A percentile compares a stretch with the other conserved stretches of the same genome.
Conservation (phyloP, 2,329 filamentous ascomycete species). For the Ascochyta fabae region DNA sequence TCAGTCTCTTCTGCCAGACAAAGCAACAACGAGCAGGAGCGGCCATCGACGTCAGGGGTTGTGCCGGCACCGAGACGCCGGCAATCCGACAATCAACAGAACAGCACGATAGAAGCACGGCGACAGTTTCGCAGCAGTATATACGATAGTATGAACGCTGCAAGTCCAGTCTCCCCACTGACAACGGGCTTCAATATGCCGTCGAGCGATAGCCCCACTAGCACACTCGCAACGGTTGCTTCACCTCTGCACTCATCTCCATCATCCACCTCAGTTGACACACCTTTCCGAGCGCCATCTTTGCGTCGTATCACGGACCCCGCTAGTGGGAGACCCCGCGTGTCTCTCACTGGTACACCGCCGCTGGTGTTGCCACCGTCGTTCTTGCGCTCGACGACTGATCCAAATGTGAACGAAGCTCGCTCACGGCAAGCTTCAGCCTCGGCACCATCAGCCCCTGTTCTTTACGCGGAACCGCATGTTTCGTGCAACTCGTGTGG, state of each 20-base stretch:
- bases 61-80: conserved; percentile 39
- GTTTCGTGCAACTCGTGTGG: conserved; percentile 76
- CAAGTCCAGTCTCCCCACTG: conserved; percentile 40
- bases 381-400: conserved; percentile 40
- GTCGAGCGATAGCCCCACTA: conserved; percentile 36
- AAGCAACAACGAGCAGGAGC: conserved; percentile 62
- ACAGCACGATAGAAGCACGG: conserved; percentile 48
- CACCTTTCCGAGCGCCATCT: conserved; percentile 26
- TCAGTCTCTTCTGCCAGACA: conserved; percentile 47
- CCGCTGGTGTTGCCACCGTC: conserved; percentile 29
- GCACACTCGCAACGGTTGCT: conserved; percentile 32
- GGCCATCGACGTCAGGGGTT: conserved; percentile 37
- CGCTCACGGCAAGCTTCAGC: conserved; percentile 27
- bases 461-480: conserved; percentile 70
- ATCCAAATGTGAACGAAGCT: conserved; percentile 28
- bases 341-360: conserved; percentile 37
- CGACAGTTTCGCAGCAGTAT: conserved; percentile 42
- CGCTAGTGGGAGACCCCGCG: conserved; percentile 26
- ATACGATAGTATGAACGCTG: conserved; percentile 30
- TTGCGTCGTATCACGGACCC: conserved; percentile 45
- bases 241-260: conserved; percentile 29
- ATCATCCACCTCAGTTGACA: conserved; percentile 22
- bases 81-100: conserved; percentile 54
- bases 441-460: conserved; percentile 24
- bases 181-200: conserved; percentile 35